phyloP scores from a whole-genome alignment of 495 filamentous ascomycete genomes.

The Penicillium dipodomyicola region DNA sequence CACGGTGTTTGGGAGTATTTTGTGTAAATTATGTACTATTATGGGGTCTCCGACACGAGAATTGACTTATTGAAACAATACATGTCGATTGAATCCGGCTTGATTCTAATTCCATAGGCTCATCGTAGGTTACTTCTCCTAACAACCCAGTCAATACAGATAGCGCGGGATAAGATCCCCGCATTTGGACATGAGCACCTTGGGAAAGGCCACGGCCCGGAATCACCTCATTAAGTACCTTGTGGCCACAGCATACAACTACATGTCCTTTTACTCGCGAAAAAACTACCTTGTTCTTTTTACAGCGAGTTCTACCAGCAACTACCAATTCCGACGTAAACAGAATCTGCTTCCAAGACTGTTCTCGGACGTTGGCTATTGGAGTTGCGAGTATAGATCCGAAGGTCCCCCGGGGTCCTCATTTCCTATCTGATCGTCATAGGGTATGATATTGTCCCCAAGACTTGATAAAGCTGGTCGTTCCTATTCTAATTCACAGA shows the following conservation, averaged over 20 bases:
- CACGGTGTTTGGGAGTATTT: neutral
- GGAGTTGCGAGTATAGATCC: constrained; percentile 5
- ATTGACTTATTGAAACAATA: neutral
- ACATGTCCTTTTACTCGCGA: neutral
- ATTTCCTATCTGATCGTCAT: constrained; percentile 9
- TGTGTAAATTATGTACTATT: constrained; percentile 14
- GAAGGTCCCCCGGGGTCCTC: constrained; percentile 8
- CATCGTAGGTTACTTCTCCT: neutral
- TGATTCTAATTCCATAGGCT: neutral
- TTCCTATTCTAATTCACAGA: neutral
- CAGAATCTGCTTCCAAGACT: neutral
- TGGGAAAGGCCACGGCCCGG: neutral
- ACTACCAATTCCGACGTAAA: neutral
- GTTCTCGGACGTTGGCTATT: neutral
- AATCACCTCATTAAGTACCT: constrained; percentile 13
- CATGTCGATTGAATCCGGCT: neutral
- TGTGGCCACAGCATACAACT: constrained; percentile 2
- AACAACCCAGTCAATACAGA: neutral
- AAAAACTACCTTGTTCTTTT: neutral
- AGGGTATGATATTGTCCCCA: neutral
- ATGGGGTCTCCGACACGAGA: neutral
- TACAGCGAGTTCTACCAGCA: neutral
- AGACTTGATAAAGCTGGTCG: neutral
- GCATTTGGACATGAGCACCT: constrained; percentile 8
- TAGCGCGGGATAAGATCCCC: neutral